A percentile compares a stretch with the other conserved stretches of the same genome.
Conservation (phyloP, 2,329 filamentous ascomycete genomes). For the Aspergillus spinulosporus region DNA sequence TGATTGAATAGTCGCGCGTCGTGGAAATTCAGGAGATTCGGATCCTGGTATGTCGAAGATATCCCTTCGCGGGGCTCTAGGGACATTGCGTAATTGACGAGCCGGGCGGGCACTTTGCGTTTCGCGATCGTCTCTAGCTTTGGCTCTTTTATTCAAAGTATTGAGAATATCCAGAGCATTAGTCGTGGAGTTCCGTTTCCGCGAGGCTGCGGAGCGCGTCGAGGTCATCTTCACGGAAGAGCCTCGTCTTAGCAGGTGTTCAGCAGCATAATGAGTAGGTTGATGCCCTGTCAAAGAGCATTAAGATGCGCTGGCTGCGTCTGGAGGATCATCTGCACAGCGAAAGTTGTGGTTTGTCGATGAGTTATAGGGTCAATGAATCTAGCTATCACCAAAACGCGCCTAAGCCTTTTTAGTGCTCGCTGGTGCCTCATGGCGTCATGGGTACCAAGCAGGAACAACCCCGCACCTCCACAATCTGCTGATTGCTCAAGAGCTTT, state of each 20-base stretch:
- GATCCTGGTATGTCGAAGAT: conserved; percentile 16
- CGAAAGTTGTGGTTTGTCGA: too few relatives aligned
- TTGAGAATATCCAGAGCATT: conserved; percentile 26
- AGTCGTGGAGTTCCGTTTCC: conserved; percentile 20
- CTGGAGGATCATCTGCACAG: background rate
- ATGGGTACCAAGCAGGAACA: conserved; percentile 8
- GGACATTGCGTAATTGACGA: background rate
- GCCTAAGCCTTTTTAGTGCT: background rate
- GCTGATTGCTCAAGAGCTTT: background rate
- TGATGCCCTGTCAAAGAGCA: background rate
- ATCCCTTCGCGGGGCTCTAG: conserved; percentile 7
- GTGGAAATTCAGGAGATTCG: background rate
- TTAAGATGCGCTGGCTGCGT: background rate
- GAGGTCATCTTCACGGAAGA: conserved; percentile 13
- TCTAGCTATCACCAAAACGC: background rate
- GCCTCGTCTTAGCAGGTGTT: background rate
- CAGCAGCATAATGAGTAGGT: conserved; percentile 4
- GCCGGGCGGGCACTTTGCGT: conserved; percentile 10
- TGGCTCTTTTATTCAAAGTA: conserved; percentile 10
- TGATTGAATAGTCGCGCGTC: background rate
- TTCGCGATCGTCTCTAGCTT: background rate
- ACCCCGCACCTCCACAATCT: conserved; percentile 1
- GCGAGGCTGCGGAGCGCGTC: conserved; percentile 13
- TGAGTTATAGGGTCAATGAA: too few relatives aligned
- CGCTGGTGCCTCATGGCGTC: conserved; percentile 2